Conservation (phyloP, 108 stramenopile species). For the Cyclotella choctawhatcheeana region DNA sequence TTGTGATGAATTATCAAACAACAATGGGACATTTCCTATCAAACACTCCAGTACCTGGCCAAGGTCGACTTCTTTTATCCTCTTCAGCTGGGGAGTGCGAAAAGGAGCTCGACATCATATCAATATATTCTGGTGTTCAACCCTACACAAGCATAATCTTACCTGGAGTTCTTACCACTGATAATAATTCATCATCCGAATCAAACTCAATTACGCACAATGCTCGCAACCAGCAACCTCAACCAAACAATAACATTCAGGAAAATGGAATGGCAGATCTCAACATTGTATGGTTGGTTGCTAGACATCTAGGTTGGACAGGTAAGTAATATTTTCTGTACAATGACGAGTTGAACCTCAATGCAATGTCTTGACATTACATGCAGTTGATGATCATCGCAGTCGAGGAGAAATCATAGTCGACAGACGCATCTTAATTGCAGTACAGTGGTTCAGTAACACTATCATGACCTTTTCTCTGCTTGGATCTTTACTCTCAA, state of each 20-base stretch:
- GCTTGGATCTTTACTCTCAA: constrained; percentile 56
- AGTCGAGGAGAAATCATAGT: constrained; percentile 46
- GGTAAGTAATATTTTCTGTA: constrained; percentile 2
- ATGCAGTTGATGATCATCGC: constrained; percentile 50
- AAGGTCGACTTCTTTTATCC: constrained; percentile 51
- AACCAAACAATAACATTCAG: not conserved
- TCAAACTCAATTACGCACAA: not conserved
- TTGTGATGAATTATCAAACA: constrained; percentile 26
- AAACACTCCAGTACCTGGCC: constrained; percentile 67
- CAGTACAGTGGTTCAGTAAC: constrained; percentile 65
- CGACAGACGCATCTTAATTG: constrained; percentile 71
- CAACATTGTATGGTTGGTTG: constrained; percentile 65
- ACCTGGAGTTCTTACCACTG: too few species aligned
- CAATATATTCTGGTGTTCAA: constrained; percentile 25
- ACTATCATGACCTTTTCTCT: constrained; percentile 61
- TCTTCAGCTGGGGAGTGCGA: constrained; percentile 10
- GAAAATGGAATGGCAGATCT: constrained; percentile 27
- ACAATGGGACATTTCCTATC: constrained; percentile 48
- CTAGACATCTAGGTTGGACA: constrained; percentile 63
- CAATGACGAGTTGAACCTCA: too few species aligned
- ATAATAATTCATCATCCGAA: too few species aligned
- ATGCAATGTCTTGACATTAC: not conserved
- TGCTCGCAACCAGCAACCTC: not conserved
- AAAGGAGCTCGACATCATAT: not conserved
- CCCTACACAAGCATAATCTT: constrained; percentile 32